Conservation (phyloP, 2,329 filamentous ascomycete species). For the Colletotrichum falcatum region DNA sequence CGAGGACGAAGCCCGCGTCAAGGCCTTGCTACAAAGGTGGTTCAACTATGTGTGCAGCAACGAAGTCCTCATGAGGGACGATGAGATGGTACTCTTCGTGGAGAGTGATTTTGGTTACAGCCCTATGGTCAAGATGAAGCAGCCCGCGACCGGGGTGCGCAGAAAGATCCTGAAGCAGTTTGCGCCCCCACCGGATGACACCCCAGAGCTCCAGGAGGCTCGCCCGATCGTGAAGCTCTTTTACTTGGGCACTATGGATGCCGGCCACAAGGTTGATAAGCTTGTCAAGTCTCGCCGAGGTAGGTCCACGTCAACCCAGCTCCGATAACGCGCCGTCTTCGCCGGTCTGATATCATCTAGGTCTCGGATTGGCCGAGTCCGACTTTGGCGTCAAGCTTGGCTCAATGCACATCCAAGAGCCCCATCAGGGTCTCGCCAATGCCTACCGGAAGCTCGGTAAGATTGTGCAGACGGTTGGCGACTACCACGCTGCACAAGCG, state of each 20-base stretch:
- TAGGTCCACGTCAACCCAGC: slow-evolving; percentile 56
- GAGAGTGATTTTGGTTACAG: slow-evolving; percentile 99
- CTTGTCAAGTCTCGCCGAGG: slow-evolving; percentile 93
- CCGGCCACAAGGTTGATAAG: slow-evolving; percentile 95
- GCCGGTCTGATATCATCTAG: slow-evolving; percentile 60
- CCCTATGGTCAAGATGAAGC: slow-evolving; percentile 93
- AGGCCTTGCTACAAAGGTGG: slow-evolving; percentile 92
- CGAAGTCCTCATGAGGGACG: slow-evolving; percentile 92
- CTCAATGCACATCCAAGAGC: slow-evolving; percentile 89
- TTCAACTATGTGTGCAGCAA: slow-evolving; percentile 93
- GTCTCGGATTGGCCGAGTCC: slow-evolving; percentile 89
- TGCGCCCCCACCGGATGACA: slow-evolving; percentile 96
- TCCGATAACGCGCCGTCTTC: slow-evolving; percentile 3
- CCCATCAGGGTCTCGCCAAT: slow-evolving; percentile 85
- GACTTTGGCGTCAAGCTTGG: slow-evolving; percentile 93
- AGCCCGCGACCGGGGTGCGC: slow-evolving; percentile 94
- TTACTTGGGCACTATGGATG: slow-evolving; percentile 94
- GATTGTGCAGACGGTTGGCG: slow-evolving; percentile 90
- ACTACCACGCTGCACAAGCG: slow-evolving; percentile 95
- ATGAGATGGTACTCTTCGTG: slow-evolving; percentile 98
- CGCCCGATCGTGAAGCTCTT: slow-evolving; percentile 94
- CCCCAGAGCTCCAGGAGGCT: slow-evolving; percentile 90
- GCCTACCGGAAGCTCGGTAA: slow-evolving; percentile 97
- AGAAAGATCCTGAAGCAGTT: slow-evolving; percentile 98
- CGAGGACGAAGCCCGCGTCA: slow-evolving; percentile 91